phyloP scores from a whole-genome alignment of 495 filamentous ascomycete species.

The Glutinoglossum americanum region DNA sequence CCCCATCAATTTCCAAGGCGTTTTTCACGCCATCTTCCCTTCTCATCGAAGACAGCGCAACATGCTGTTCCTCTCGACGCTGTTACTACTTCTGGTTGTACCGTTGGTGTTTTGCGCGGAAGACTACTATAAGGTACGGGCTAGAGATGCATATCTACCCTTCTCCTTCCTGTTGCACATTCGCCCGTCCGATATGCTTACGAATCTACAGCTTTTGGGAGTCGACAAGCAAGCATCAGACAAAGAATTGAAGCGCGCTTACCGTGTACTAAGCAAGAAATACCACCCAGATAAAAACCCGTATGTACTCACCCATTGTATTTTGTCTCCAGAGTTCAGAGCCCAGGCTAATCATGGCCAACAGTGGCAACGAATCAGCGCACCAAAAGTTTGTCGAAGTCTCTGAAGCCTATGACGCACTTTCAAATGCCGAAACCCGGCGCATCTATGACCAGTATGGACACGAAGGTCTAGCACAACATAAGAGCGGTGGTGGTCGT shows the following conservation, averaged over 20 bases:
- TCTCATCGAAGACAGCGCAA: constrained; percentile 9
- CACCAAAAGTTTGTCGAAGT: constrained; percentile 88
- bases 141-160: background rate
- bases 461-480: constrained; percentile 72
- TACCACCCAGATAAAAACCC: constrained; percentile 98
- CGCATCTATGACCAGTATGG: constrained; percentile 93
- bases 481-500: constrained; percentile 42
- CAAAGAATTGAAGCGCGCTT: constrained; percentile 88
- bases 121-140: constrained; percentile 71
- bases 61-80: constrained; percentile 15
- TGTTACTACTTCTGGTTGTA: constrained; percentile 21
- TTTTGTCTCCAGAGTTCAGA: background rate
- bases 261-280: constrained; percentile 81
- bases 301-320: constrained; percentile 27
- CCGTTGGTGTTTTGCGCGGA: constrained; percentile 38
- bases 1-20: background rate
- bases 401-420: constrained; percentile 88
- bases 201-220: constrained; percentile 40
- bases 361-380: constrained; percentile 52
- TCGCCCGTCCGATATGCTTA: background rate
- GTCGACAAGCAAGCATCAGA: constrained; percentile 65
- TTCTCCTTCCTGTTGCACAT: background rate
- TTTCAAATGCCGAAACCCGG: constrained; percentile 60
- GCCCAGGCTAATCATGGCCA: constrained; percentile 3
- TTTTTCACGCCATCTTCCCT: background rate